These are phyloP conservation scores for Erodium texanum DNA, from an alignment of 441 rosid genomes.

Conservation along the genomic window DNA sequence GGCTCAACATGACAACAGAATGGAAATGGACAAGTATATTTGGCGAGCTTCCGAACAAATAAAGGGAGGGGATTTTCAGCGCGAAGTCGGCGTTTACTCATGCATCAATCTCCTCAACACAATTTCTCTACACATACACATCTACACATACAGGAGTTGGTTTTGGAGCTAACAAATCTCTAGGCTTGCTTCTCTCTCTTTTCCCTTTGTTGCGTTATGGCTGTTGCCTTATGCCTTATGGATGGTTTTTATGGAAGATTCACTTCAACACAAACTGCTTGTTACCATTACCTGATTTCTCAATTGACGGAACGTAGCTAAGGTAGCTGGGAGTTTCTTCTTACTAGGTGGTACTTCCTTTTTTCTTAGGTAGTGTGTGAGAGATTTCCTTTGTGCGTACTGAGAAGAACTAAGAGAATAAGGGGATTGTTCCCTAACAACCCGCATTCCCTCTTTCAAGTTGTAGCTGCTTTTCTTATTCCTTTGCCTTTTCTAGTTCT, in stretches of 20 bases:
- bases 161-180: too few relatives aligned
- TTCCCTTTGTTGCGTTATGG: background rate
- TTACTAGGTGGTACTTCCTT: background rate
- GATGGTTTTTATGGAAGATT: background rate
- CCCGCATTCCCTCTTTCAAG: background rate
- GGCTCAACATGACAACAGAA: too few relatives aligned
- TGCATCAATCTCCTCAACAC: too few relatives aligned
- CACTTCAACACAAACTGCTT: background rate
- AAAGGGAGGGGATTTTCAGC: too few relatives aligned
- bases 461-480: background rate
- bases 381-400: background rate
- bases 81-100: too few relatives aligned
- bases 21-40: too few relatives aligned
- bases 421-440: too few relatives aligned
- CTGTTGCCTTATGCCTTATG: background rate
- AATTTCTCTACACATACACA: too few relatives aligned
- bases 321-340: background rate
- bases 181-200: background rate
- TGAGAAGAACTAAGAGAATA: background rate
- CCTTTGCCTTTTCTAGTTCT: background rate
- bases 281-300: background rate
- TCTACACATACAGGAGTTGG: too few relatives aligned
- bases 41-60: too few relatives aligned
- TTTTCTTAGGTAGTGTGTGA: background rate
- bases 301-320: background rate